Base-by-base conservation (phyloP, 129 eudicot species). In the Lactuca sativa region DNA sequence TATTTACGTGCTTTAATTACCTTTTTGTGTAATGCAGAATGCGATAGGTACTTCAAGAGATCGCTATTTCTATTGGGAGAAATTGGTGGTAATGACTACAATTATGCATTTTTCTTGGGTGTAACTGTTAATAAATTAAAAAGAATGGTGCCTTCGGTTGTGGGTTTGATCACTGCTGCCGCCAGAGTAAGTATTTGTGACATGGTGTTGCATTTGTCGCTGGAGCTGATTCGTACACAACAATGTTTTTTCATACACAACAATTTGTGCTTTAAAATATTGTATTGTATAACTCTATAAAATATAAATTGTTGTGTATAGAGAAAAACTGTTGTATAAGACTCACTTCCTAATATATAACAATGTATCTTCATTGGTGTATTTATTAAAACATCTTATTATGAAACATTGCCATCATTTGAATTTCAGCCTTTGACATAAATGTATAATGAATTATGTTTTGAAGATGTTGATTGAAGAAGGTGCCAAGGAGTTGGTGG, bases 31-130 rank as follows among this genome's bases (percentile, higher is more conserved):
- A 3, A 64, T 2, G 9, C 70, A 90, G 96, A 86, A 21, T 86
- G 96, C 9, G 76, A 78, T 37, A 44, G 59, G 15, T 84, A 77
- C 59, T 90, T 90, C 48, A 84, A 80, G 57, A 82, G 64, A 41
- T 84, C 95, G 2, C 82, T 92, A 3, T 86, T 92, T 78, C 32
- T 88, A 2, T 72, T 92, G 77, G 97, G 96, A 64, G 97, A 92
- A 79, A 86, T 92, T 18, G 97, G 97, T 59, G 97, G 97, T 21
- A 92, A 92, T 58, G 96, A 92, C 81, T 86, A 77, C 80, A 92
- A 92, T 64, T 88, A 82, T 67, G 85, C 91, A 3, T 89, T 83
- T 67, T 78, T 84, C 56, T 68, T 59, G 16, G 96, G 96, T 5
- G 86, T 77, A 71, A 82, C 76, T 56, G 31, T 74, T 7, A 41